Evolutionary conservation across 306 rosid species (phyloP).

Genomic region (Gleditsia sinensis): DNA sequence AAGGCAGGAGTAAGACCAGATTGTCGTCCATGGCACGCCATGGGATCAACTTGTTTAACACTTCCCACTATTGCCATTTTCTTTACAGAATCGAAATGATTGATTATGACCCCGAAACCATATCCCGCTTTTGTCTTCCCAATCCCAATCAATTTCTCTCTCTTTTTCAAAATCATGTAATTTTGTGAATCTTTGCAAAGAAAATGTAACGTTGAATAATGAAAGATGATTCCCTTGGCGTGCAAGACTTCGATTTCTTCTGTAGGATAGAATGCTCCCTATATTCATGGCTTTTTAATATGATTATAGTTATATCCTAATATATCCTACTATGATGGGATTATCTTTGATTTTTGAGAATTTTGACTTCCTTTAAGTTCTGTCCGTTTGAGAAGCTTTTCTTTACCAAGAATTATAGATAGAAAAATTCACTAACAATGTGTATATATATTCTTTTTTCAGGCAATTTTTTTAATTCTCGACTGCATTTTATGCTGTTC

Average conservation of each 20-base stretch:
- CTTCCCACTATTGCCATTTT: constrained; percentile 41
- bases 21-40: constrained; percentile 74
- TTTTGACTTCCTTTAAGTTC: too few species aligned
- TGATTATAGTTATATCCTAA: too few species aligned
- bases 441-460: too few species aligned
- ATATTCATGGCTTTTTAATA: constrained; percentile 28
- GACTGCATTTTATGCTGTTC: neutral
- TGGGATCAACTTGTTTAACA: constrained; percentile 40
- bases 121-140: constrained; percentile 42
- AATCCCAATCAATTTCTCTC: constrained; percentile 36
- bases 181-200: constrained; percentile 40
- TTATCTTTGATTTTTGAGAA: constrained; percentile 4
- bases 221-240: constrained; percentile 63
- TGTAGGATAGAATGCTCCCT: constrained; percentile 3
- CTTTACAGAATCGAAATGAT: constrained; percentile 49
- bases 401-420: too few species aligned
- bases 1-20: constrained; percentile 32
- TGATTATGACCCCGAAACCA: constrained; percentile 53
- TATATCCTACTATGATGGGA: constrained; percentile 27
- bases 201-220: constrained; percentile 43
- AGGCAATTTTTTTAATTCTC: neutral
- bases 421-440: too few species aligned
- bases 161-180: constrained; percentile 28
- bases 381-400: neutral
- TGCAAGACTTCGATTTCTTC: constrained; percentile 43